These are phyloP conservation scores for Cydonia oblonga DNA, from an alignment of 331 rosid genomes.

Conservation along the genomic window DNA sequence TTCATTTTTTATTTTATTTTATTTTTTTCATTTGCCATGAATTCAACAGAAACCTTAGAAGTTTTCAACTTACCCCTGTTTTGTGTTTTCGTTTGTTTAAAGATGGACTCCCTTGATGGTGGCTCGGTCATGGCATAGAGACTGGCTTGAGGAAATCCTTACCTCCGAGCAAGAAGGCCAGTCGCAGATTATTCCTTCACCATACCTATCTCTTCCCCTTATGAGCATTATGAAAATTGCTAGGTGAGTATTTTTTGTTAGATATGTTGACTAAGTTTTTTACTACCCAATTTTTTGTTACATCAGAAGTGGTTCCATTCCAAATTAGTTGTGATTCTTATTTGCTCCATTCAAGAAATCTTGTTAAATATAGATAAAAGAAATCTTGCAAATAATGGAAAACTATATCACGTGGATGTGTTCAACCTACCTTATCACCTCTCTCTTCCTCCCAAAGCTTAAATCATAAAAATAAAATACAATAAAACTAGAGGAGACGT, in stretches of 20 bases:
- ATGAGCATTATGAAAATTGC: conserved; percentile 86
- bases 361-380: neutral
- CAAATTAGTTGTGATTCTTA: neutral
- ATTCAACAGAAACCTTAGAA: neutral
- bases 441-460: too few species aligned
- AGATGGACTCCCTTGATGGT: conserved; percentile 91
- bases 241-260: conserved; percentile 35
- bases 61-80: conserved; percentile 10
- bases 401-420: too few species aligned
- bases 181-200: conserved; percentile 53
- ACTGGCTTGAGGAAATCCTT: conserved; percentile 68
- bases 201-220: conserved; percentile 73
- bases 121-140: conserved; percentile 87
- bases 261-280: neutral
- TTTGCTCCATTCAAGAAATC: neutral
- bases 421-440: too few species aligned
- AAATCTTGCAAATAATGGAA: too few species aligned
- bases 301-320: neutral
- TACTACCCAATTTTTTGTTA: neutral
- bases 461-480: too few species aligned
- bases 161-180: conserved; percentile 37
- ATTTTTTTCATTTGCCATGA: too few species aligned
- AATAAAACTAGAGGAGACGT: too few species aligned
- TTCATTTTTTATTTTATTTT: too few species aligned
- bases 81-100: conserved; percentile 22